phyloP scores from a whole-genome alignment of 805 yeast genomes.

The Metschnikowia sp. region DNA sequence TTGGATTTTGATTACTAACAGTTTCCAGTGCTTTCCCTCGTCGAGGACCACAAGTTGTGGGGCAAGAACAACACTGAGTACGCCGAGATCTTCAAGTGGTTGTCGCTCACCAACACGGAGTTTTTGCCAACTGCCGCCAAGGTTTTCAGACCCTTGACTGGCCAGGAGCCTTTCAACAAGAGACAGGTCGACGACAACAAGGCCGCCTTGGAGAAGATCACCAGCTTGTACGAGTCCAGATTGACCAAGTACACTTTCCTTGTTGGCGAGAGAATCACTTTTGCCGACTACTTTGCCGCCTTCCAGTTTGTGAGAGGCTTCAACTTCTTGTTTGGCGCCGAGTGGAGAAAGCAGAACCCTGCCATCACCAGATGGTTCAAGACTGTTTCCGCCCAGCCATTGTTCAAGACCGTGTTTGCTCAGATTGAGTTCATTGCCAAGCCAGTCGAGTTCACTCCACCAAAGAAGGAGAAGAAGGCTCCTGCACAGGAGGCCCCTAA shows the following conservation, averaged over 20 bases:
- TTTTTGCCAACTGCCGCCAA: slow-evolving; percentile 42
- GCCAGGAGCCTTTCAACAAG: slow-evolving; percentile 75
- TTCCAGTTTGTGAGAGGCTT: slow-evolving; percentile 52
- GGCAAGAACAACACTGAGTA: slow-evolving; percentile 66
- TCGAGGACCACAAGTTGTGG: slow-evolving; percentile 46
- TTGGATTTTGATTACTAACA: slow-evolving; percentile 15
- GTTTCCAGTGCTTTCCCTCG: slow-evolving; percentile 42
- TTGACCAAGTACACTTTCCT: slow-evolving; percentile 60
- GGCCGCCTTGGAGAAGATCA: slow-evolving; percentile 33
- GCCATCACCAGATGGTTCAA: slow-evolving; percentile 67
- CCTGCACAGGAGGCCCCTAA: slow-evolving; percentile 39
- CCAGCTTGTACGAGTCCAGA: slow-evolving; percentile 52
- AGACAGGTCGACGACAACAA: slow-evolving; percentile 50
- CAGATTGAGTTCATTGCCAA: slow-evolving; percentile 58
- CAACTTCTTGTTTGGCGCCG: slow-evolving; percentile 55
- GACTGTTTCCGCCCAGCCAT: slow-evolving; percentile 47
- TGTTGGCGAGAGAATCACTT: slow-evolving; percentile 59
- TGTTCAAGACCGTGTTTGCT: slow-evolving; percentile 46
- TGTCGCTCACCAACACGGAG: slow-evolving; percentile 73
- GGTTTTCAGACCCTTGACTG: slow-evolving; percentile 60
- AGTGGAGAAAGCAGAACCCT: slow-evolving; percentile 65
- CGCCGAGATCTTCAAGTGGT: slow-evolving; percentile 71
- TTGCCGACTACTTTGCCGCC: slow-evolving; percentile 65
- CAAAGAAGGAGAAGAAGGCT: slow-evolving; percentile 64
- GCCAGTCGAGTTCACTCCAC: slow-evolving; percentile 62